Percentiles rank a stretch among this genome's conserved stretches.
These are phyloP conservation scores for Sporothrix dimorphospora DNA, from an alignment of 2,329 filamentous ascomycete genomes.

Conservation along the genomic window DNA sequence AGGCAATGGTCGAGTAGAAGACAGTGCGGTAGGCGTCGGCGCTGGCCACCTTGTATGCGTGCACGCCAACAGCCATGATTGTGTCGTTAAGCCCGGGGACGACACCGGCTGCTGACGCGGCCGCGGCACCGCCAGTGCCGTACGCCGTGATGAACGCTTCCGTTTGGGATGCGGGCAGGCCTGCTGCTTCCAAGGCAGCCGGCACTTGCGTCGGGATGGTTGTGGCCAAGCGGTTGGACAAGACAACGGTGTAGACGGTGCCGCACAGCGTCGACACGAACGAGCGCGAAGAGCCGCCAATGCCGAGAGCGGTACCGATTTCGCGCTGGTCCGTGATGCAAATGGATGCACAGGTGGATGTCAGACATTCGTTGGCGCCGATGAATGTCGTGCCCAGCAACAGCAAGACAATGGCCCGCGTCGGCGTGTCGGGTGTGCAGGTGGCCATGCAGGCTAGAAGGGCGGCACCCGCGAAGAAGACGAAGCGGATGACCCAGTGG, in stretches of 20 bases:
- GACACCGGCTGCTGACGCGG: slow-evolving; percentile 34
- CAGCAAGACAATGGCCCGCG: slow-evolving; percentile 38
- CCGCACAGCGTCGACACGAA: slow-evolving; percentile 42
- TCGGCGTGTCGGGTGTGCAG: slow-evolving; percentile 38
- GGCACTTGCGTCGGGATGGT: slow-evolving; percentile 41
- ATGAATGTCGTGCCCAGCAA: slow-evolving; percentile 43
- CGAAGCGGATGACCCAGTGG: slow-evolving; percentile 41
- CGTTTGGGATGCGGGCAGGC: slow-evolving; percentile 43
- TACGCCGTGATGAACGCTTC: slow-evolving; percentile 43
- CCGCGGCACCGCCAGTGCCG: slow-evolving; percentile 32
- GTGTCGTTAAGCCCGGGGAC: slow-evolving; percentile 40
- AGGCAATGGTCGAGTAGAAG: slow-evolving; percentile 43
- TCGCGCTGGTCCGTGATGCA: slow-evolving; percentile 42
- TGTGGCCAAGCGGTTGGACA: slow-evolving; percentile 40
- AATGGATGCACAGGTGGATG: slow-evolving; percentile 43
- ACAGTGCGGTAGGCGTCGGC: slow-evolving; percentile 43
- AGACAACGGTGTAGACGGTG: slow-evolving; percentile 43
- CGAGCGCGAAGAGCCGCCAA: slow-evolving; percentile 44
- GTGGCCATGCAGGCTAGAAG: slow-evolving; percentile 41
- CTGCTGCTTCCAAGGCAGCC: slow-evolving; percentile 42
- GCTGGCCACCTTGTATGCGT: slow-evolving; percentile 42
- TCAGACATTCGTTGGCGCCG: slow-evolving; percentile 43
- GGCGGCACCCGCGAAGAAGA: slow-evolving; percentile 38
- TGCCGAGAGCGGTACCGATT: slow-evolving; percentile 43
- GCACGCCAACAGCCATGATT: slow-evolving; percentile 39